Evolutionary conservation across 1,284 basidiomycete species (phyloP).

Genomic region (Mycena sp.): DNA sequence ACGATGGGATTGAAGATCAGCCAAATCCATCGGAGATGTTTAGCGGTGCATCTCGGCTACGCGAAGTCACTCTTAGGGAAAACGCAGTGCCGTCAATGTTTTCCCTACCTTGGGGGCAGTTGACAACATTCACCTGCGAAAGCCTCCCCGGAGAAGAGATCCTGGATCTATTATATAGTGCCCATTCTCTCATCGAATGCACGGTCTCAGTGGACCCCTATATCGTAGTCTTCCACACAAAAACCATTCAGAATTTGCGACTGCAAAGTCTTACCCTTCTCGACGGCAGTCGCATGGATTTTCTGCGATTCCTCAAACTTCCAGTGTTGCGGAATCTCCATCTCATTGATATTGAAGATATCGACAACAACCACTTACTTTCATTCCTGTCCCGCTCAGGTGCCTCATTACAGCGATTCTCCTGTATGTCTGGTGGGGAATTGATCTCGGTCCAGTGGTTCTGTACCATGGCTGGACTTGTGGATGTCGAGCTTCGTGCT

Average conservation of each 20-base stretch:
- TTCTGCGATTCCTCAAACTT: not conserved
- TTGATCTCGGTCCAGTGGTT: not conserved
- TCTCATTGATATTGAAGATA: not conserved
- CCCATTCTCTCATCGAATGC: conserved; percentile 1
- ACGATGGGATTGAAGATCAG: not conserved
- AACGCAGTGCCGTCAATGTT: not conserved
- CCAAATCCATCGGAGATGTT: not conserved
- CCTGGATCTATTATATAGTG: not conserved
- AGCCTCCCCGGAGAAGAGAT: not conserved
- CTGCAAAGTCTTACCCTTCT: conserved; percentile 1
- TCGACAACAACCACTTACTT: not conserved
- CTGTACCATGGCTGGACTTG: not conserved
- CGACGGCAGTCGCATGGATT: not conserved
- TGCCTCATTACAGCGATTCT: not conserved
- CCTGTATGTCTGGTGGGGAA: not conserved
- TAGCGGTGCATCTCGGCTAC: not conserved
- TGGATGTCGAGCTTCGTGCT: not conserved
- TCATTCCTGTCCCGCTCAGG: not conserved
- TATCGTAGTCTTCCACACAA: not conserved
- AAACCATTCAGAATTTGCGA: not conserved
- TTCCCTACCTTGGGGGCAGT: not conserved
- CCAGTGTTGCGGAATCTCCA: not conserved
- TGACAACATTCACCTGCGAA: not conserved
- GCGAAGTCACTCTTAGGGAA: not conserved
- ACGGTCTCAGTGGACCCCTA: not conserved